These are phyloP conservation scores for Fraxinus ornus DNA, from an alignment of 305 asterid genomes.

Conservation along the genomic window DNA sequence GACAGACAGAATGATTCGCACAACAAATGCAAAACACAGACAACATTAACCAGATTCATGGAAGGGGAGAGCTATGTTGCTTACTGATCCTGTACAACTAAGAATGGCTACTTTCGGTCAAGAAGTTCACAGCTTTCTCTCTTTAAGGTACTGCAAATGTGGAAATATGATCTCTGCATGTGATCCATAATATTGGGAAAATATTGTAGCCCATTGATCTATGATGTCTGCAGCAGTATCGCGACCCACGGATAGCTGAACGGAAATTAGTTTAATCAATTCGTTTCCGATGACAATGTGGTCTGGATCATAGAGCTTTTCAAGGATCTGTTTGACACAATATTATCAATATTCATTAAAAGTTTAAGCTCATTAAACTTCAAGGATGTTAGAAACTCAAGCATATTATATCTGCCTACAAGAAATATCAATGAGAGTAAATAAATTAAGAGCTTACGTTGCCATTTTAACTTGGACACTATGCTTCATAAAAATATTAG, in stretches of 20 bases:
- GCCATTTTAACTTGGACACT: neutral
- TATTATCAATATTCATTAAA: constrained; percentile 3
- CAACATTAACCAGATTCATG: neutral
- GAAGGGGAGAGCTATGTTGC: neutral
- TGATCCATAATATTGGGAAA: constrained; percentile 66
- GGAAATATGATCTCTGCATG: constrained; percentile 63
- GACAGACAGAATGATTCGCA: neutral
- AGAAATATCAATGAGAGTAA: neutral
- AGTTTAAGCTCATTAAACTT: neutral
- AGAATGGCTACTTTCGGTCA: neutral
- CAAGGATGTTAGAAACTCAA: neutral
- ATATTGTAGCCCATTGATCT: constrained; percentile 40
- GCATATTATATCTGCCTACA: neutral
- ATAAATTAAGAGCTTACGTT: neutral
- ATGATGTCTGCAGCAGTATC: constrained; percentile 33
- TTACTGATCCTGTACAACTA: neutral
- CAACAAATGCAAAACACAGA: neutral
- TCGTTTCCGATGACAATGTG: constrained; percentile 87
- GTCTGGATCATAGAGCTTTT: constrained; percentile 58
- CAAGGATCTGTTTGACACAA: constrained; percentile 62
- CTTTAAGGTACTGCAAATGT: constrained; percentile 37
- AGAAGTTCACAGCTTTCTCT: constrained; percentile 24
- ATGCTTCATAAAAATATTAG: neutral
- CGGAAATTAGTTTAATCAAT: constrained; percentile 68
- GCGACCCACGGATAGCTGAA: constrained; percentile 46